Evolutionary conservation across 305 asterid genomes (phyloP).

Genomic region (Fraxinus floribunda): DNA sequence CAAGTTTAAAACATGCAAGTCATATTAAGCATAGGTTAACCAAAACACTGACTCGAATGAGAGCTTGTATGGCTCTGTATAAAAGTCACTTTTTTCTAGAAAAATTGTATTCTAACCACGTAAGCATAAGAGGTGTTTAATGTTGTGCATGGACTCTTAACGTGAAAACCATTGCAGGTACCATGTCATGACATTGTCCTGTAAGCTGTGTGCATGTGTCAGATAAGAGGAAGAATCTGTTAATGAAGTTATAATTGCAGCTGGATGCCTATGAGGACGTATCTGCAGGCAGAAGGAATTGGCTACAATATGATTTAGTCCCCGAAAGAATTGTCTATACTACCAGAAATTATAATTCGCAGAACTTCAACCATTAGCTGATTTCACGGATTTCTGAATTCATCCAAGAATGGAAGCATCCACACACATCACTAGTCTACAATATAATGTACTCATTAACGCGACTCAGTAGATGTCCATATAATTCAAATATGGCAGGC

Average conservation of each 20-base stretch:
- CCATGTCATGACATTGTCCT: neutral
- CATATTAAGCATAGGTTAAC: neutral
- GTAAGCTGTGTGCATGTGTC: neutral
- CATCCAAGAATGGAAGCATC: neutral
- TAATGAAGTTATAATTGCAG: neutral
- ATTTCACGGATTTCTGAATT: neutral
- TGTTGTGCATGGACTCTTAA: neutral
- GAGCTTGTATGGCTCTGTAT: neutral
- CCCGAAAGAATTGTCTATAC: neutral
- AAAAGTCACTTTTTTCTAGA: neutral
- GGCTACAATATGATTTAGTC: neutral
- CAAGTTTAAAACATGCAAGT: neutral
- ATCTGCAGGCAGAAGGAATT: neutral
- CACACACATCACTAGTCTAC: neutral
- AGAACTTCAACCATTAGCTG: neutral
- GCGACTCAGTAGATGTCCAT: neutral
- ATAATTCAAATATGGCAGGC: conserved; percentile 5
- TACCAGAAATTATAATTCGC: neutral
- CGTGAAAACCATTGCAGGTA: neutral
- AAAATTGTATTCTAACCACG: neutral
- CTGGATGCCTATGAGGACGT: neutral
- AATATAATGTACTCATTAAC: neutral
- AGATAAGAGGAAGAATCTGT: neutral
- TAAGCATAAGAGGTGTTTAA: neutral
- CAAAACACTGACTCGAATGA: neutral